phyloP scores from a whole-genome alignment of 2,329 filamentous ascomycete species.

The Leptoxyphium fumago region DNA sequence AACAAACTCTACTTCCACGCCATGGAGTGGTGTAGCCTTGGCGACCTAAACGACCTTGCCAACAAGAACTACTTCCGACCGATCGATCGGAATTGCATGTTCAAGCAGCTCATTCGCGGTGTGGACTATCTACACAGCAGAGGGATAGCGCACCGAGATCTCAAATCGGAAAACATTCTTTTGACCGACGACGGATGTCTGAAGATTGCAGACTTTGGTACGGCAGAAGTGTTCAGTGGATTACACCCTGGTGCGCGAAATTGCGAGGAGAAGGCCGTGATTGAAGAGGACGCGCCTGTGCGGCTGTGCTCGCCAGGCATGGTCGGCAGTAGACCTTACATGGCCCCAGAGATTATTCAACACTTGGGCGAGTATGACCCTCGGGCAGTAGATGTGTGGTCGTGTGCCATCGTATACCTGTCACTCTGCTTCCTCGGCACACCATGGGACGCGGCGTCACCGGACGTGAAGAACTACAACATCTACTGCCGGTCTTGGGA shows the following conservation, averaged over 20 bases:
- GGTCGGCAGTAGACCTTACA: slow-evolving; percentile 74
- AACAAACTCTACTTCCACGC: slow-evolving; percentile 75
- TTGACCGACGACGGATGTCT: slow-evolving; percentile 66
- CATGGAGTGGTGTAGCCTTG: slow-evolving; percentile 80
- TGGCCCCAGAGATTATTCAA: slow-evolving; percentile 67
- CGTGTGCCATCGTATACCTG: slow-evolving; percentile 68
- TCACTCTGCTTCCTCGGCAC: slow-evolving; percentile 58
- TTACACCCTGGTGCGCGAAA: slow-evolving; percentile 60
- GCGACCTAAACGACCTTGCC: slow-evolving; percentile 65
- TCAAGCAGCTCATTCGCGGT: slow-evolving; percentile 77
- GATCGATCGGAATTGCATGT: slow-evolving; percentile 64
- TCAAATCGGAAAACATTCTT: slow-evolving; percentile 79
- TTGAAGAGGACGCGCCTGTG: slow-evolving; percentile 56
- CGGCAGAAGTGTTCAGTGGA: slow-evolving; percentile 72
- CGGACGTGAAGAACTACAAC: slow-evolving; percentile 42
- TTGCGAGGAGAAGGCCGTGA: slow-evolving; percentile 41
- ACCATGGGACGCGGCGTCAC: slow-evolving; percentile 58
- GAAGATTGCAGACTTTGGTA: slow-evolving; percentile 86
- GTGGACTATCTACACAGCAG: slow-evolving; percentile 68
- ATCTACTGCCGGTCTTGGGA: slow-evolving; percentile 53
- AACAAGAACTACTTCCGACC: slow-evolving; percentile 50
- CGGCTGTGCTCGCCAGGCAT: slow-evolving; percentile 64
- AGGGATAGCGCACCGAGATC: slow-evolving; percentile 79
- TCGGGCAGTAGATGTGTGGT: slow-evolving; percentile 72
- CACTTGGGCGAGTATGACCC: slow-evolving; percentile 58